Base-by-base conservation (phyloP, 768 basidiomycete species). In the Vararia minispora region DNA sequence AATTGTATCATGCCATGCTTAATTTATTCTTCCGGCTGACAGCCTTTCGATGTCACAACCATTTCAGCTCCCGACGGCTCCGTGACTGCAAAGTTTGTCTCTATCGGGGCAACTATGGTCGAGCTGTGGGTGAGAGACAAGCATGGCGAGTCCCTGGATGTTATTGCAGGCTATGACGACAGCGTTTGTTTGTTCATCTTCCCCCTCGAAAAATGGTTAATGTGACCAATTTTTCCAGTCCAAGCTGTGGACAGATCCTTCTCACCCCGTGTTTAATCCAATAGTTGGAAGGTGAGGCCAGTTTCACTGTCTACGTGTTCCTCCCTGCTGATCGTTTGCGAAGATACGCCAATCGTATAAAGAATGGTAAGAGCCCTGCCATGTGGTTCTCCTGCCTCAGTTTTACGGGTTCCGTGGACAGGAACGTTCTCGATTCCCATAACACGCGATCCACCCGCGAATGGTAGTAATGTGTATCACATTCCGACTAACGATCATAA, bases 81-180 rank as follows among this genome's bases (percentile, higher is more conserved):
- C n/a, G 63, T 74, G 41, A 66, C 62, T 4, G 75, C 74, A 12
- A 73, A 67, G 35, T 74, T 76, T 43, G 69, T 76, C 11, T 66
- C 68, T 3, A 61, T 72, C 39, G 74, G 76, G 4, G 68, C 74
- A 20, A 74, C 71, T 1, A 46, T 75, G 51, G 72, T 71, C 3
- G 66, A 73, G 42, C 53, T 76, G 3, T 71, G 67, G 68, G 71
- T 73, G 3, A 68, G 69, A 41, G 72, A 74, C 50, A 70, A 61
- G 52, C 45, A 58, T 38, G 68, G 69, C 3, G 59, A 59, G n/a
- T 42, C 58, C 5, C 58, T 68, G 33, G 73, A 76, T 51, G 64
- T 78, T 8, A 58, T 75, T n/a, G 58, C 75, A 1, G 74, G 74
- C 1, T 76, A 72, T 44, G 72, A 76, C 44, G 66, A 75, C 46